Evolutionary conservation across 257 asterid species (phyloP).

Genomic region (Solanum gandarillasii): DNA sequence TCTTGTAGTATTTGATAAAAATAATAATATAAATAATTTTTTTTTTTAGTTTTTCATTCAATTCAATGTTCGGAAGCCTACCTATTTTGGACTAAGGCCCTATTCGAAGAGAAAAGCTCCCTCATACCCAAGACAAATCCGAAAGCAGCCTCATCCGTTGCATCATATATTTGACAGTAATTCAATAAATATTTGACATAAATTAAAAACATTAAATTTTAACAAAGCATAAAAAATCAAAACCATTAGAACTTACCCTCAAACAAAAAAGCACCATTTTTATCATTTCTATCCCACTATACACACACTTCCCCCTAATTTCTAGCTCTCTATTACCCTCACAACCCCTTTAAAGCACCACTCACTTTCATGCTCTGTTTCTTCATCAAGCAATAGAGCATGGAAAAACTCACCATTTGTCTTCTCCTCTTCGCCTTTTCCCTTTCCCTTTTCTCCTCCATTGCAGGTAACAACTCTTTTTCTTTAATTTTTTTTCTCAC

Average conservation of each 20-base stretch:
- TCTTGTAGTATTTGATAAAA: too few relatives aligned
- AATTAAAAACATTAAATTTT: not conserved
- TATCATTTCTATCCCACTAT: not conserved
- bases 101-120: too few relatives aligned
- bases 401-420: not conserved
- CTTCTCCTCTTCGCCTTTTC: not conserved
- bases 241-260: not conserved
- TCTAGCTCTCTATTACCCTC: not conserved
- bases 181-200: too few relatives aligned
- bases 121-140: too few relatives aligned
- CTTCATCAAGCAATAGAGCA: not conserved
- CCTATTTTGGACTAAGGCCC: too few relatives aligned
- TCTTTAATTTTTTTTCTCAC: not conserved
- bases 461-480: not conserved
- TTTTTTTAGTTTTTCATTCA: too few relatives aligned
- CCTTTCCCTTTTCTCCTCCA: not conserved
- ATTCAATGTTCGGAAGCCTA: too few relatives aligned
- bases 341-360: not conserved
- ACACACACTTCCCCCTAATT: not conserved
- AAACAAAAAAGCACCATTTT: not conserved
- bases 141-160: too few relatives aligned
- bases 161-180: fast-evolving
- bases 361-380: conserved; percentile 1
- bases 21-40: too few relatives aligned
- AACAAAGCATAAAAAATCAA: not conserved